Percentiles rank a stretch among this genome's conserved stretches.
Conservation (phyloP, 2,329 filamentous ascomycete genomes). For the Ascochyta rabiei region DNA sequence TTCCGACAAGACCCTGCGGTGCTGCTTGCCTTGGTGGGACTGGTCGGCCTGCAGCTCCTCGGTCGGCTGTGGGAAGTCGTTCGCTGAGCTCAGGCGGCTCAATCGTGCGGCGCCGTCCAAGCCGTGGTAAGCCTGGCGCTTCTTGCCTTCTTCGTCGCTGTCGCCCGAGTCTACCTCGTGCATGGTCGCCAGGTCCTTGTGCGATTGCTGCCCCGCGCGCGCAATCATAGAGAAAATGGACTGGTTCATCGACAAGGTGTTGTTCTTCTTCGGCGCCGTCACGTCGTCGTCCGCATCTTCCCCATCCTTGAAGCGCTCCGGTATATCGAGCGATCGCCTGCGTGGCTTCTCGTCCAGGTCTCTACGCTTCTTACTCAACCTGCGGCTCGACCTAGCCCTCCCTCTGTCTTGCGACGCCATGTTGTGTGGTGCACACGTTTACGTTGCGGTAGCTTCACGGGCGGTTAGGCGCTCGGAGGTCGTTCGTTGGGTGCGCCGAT, state of each 20-base stretch:
- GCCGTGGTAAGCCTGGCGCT: constrained; percentile 30
- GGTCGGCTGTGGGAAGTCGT: constrained; percentile 32
- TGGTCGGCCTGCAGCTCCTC: constrained; percentile 25
- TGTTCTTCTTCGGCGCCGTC: constrained; percentile 58
- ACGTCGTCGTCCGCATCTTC: constrained; percentile 67
- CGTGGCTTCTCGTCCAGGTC: constrained; percentile 36
- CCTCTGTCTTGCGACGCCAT: constrained; percentile 46
- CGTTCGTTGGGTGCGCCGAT: constrained; percentile 21
- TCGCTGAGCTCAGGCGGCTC: constrained; percentile 44
- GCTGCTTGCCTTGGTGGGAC: constrained; percentile 44
- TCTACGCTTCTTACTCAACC: constrained; percentile 43
- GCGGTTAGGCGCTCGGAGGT: constrained; percentile 14
- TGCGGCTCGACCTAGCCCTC: constrained; percentile 35
- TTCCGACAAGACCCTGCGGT: constrained; percentile 67
- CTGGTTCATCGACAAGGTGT: constrained; percentile 79
- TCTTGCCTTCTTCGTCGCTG: constrained; percentile 62
- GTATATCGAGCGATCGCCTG: constrained; percentile 57
- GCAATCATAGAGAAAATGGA: constrained; percentile 93
- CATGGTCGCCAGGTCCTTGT: constrained; percentile 81
- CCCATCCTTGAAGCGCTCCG: constrained; percentile 63
- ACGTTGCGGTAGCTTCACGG: constrained; percentile 9
- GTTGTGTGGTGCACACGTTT: constrained; percentile 20
- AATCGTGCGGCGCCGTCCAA: constrained; percentile 45
- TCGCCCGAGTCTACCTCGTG: constrained; percentile 76
- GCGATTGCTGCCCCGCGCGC: constrained; percentile 80